These are phyloP conservation scores for Friedmanniomyces endolithicus DNA, from an alignment of 495 filamentous ascomycete species.

Conservation along the genomic window DNA sequence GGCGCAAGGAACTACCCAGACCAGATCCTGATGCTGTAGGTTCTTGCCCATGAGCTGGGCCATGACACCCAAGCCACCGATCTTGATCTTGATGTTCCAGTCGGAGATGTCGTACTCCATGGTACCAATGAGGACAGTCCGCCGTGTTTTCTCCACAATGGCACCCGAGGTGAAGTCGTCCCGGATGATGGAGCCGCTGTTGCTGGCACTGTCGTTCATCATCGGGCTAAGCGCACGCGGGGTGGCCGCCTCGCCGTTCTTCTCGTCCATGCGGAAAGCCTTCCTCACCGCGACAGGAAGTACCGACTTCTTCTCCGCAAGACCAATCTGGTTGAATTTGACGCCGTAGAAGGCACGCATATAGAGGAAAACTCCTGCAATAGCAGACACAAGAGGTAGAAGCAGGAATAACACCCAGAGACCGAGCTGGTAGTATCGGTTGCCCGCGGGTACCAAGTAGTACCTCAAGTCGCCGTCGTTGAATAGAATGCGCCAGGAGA, in stretches of 20 bases:
- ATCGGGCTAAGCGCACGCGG: conserved; percentile 1
- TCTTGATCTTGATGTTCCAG: conserved; percentile 62
- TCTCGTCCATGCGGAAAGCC: not conserved
- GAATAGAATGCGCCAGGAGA: conserved; percentile 45
- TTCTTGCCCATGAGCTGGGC: conserved; percentile 59
- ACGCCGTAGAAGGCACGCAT: conserved; percentile 57
- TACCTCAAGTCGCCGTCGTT: conserved; percentile 46
- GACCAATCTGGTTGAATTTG: conserved; percentile 57
- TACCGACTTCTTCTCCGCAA: conserved; percentile 25
- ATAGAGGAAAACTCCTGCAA: conserved; percentile 44
- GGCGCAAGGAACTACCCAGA: conserved; percentile 69
- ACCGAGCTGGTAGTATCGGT: conserved; percentile 43
- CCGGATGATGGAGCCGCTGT: not conserved
- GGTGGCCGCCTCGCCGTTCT: not conserved
- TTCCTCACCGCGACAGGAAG: conserved; percentile 7
- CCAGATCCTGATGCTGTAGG: conserved; percentile 52
- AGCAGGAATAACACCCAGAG: conserved; percentile 47
- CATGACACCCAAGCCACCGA: conserved; percentile 57
- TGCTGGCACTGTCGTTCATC: not conserved
- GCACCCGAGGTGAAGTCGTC: conserved; percentile 8
- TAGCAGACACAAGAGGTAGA: conserved; percentile 41
- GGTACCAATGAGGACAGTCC: conserved; percentile 53
- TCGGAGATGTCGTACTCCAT: conserved; percentile 68
- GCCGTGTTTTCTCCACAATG: conserved; percentile 24
- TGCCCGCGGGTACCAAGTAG: conserved; percentile 42